A percentile compares a stretch with the other conserved stretches of the same genome.
These are phyloP conservation scores for Colletotrichum sidae DNA, from an alignment of 2,329 filamentous ascomycete species.

Conservation along the genomic window DNA sequence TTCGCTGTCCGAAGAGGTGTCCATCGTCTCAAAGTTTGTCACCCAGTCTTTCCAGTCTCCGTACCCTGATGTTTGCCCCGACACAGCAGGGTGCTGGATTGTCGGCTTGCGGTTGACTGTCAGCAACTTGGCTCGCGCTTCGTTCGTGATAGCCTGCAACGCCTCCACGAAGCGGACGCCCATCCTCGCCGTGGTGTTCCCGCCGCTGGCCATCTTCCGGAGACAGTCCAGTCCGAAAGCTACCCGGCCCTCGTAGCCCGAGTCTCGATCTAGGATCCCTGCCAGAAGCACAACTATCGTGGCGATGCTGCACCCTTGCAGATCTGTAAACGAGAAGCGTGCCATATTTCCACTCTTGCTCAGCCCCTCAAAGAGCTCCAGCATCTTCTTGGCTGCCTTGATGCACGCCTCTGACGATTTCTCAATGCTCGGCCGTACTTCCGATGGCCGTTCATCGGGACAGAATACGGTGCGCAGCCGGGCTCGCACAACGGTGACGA, in stretches of 20 bases:
- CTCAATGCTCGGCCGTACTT: slow-evolving; percentile 32
- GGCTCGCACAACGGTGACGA: slow-evolving; percentile 46
- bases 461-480: slow-evolving; percentile 40
- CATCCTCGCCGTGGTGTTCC: slow-evolving; percentile 43
- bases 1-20: neutral
- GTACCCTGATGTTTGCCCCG: slow-evolving; percentile 27
- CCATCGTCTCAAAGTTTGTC: neutral
- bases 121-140: slow-evolving; percentile 39
- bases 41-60: slow-evolving; percentile 42
- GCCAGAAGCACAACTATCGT: slow-evolving; percentile 49
- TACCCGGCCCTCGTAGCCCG: slow-evolving; percentile 44
- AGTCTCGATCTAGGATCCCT: slow-evolving; percentile 49
- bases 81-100: too few relatives aligned
- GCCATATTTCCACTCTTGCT: slow-evolving; percentile 45
- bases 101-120: neutral
- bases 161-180: slow-evolving; percentile 43
- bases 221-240: slow-evolving; percentile 47
- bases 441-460: slow-evolving; percentile 6
- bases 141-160: slow-evolving; percentile 40
- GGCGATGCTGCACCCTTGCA: slow-evolving; percentile 52
- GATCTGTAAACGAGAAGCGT: slow-evolving; percentile 52
- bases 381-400: slow-evolving; percentile 47
- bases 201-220: slow-evolving; percentile 46
- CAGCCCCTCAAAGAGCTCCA: slow-evolving; percentile 47
- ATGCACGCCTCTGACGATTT: slow-evolving; percentile 43